Conservation (phyloP, 73 alveolate species). For the Paramecium sonneborni region DNA sequence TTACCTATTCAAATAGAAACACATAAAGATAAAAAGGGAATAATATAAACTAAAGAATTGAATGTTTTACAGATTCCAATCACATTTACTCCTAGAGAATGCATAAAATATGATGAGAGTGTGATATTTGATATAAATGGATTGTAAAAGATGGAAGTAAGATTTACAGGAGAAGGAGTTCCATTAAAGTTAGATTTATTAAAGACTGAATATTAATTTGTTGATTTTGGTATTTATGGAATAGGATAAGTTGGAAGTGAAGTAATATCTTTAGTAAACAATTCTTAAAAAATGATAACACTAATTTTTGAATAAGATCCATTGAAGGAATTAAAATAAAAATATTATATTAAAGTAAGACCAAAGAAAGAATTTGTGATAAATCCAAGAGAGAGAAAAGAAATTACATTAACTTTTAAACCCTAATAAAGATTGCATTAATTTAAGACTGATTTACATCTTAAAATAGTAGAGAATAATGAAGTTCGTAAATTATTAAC, state of each 20-base stretch:
- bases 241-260: conserved; percentile 90
- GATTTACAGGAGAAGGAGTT: conserved; percentile 97
- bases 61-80: conserved; percentile 91
- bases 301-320: conserved; percentile 70
- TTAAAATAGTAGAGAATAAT: conserved; percentile 88
- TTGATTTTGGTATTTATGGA: conserved; percentile 94
- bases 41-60: conserved; percentile 60
- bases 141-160: conserved; percentile 93
- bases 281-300: conserved; percentile 77
- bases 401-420: conserved; percentile 92
- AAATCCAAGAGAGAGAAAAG: conserved; percentile 94
- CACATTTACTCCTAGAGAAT: conserved; percentile 97
- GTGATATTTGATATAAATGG: conserved; percentile 95
- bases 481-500: conserved; percentile 91
- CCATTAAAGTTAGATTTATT: conserved; percentile 96
- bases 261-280: conserved; percentile 78
- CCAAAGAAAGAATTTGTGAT: conserved; percentile 82
- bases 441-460: conserved; percentile 89
- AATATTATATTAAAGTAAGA: conserved; percentile 71
- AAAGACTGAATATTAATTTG: conserved; percentile 92
- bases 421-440: conserved; percentile 96
- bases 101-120: conserved; percentile 89
- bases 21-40: conserved; percentile 84
- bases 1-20: conserved; percentile 87
- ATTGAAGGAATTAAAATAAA: conserved; percentile 72